Evolutionary conservation across 768 basidiomycete species (phyloP), one percentile per base, ranked within the genome.

Genomic region (Trametes maxima): DNA sequence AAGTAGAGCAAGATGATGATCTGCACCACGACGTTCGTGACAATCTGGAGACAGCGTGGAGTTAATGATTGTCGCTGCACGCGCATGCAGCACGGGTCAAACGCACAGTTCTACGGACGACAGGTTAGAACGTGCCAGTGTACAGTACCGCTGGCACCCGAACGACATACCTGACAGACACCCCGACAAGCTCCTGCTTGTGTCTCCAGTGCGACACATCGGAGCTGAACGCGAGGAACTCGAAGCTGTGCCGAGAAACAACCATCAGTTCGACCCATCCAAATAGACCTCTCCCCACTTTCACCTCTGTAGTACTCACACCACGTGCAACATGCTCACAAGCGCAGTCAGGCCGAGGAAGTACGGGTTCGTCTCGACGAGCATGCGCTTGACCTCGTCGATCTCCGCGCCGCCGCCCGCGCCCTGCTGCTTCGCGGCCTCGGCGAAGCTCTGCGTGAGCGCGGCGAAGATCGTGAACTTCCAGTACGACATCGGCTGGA

Each of bases 131-230:
- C 12, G 11, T 33, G 33, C 37, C 49, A 36, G 33, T 45, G n/a
- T 51, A 68, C 39, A 52, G 33, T 22, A 50, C 37, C 16, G 57
- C 21, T 62, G 64, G 14, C 28, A 33, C 28, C 8, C 28, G 28
- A 33, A 42, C 14, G 16, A 67, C 83, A 70, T 65, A 91, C 90
- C 95, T 86, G 65, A 99, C 83, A 54, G 94, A 96, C 14, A 99
- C 95, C 13, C 97, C 97, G 61, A 91, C 90, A 75, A 98, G 85
- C 73, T 98, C 95, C 68, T 95, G 89, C 78, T 87, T 95, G 70
- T 94, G 87, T 42, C 94, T 82, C 95, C 95, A 98, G 72, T 98
- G 96, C 28, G 89, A 86, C 44, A 98, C 92, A 69, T 98, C 96
- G 25, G 86, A 89, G 71, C 91, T 92, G 85, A 98, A 98, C 14